Conservation (phyloP, 176 grass and related monocot genomes). For the Oryza australiensis region DNA sequence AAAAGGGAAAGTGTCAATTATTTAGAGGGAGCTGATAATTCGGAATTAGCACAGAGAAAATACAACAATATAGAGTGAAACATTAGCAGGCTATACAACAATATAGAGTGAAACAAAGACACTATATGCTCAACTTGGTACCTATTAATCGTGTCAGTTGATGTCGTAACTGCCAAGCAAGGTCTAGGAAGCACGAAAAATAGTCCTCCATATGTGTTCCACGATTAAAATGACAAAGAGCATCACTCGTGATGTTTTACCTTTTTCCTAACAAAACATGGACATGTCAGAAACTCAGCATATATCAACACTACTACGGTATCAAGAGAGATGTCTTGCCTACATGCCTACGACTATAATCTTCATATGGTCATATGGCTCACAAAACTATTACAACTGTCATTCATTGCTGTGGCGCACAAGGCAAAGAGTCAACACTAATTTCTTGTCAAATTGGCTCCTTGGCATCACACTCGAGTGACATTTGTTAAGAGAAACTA, state of each 20-base stretch:
- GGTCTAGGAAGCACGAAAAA: conserved; percentile 46
- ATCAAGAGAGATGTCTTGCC: too few species aligned
- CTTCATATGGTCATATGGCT: too few species aligned
- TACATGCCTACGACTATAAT: too few species aligned
- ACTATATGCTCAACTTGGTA: conserved; percentile 35
- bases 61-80: neutral
- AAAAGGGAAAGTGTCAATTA: neutral
- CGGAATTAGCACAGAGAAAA: neutral
- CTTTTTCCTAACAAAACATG: conserved; percentile 32
- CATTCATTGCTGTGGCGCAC: neutral
- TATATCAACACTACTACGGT: neutral
- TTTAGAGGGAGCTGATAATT: neutral
- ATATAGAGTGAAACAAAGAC: neutral
- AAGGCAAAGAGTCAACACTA: neutral
- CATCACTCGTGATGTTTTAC: conserved; percentile 24
- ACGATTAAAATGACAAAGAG: neutral
- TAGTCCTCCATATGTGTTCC: conserved; percentile 68
- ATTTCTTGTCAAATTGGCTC: neutral
- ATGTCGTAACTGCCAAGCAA: conserved; percentile 63
- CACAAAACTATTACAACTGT: neutral
- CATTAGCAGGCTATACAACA: neutral
- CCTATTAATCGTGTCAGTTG: conserved; percentile 65
- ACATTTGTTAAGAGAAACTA: neutral
- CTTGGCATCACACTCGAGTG: neutral
- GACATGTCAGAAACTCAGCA: conserved; percentile 16